These are phyloP conservation scores for Phytophthora macrochlamydospora DNA, from an alignment of 352 stramenopile genomes.

Conservation along the genomic window DNA sequence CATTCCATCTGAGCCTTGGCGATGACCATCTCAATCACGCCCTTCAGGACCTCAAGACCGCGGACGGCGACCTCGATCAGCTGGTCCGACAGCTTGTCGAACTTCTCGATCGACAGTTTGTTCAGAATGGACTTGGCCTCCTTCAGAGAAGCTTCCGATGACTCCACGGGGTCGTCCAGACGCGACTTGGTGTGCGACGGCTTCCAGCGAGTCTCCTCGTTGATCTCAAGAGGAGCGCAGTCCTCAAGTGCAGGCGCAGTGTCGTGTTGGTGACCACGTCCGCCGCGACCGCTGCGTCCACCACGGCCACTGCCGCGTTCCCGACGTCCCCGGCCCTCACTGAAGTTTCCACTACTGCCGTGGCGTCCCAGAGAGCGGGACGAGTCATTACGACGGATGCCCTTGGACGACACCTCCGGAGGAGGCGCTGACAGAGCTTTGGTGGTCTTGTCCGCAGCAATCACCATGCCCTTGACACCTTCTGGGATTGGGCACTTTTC, in stretches of 20 bases:
- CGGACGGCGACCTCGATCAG: conserved; percentile 92
- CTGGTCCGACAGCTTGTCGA: conserved; percentile 94
- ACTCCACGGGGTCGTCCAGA: conserved; percentile 49
- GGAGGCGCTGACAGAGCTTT: conserved; percentile 44
- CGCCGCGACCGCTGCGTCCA: conserved; percentile 47
- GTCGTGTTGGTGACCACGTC: conserved; percentile 46
- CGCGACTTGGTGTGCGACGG: conserved; percentile 66
- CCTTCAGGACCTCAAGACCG: conserved; percentile 78
- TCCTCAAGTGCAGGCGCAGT: conserved; percentile 65
- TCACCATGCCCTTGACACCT: conserved; percentile 51
- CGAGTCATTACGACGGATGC: conserved; percentile 48
- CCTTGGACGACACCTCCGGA: conserved; percentile 26
- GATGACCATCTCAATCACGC: conserved; percentile 94
- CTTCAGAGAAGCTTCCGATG: conserved; percentile 79
- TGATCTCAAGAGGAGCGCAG: conserved; percentile 72
- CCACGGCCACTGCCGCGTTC: conserved; percentile 51
- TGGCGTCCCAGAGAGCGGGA: conserved; percentile 49
- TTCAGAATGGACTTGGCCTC: conserved; percentile 94
- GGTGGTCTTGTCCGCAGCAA: conserved; percentile 52
- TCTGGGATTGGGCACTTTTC: conserved; percentile 55
- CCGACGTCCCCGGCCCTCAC: conserved; percentile 40
- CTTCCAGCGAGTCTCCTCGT: conserved; percentile 87
- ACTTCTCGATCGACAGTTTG: conserved; percentile 97
- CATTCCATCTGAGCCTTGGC: conserved; percentile 96
- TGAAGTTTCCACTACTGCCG: conserved; percentile 46